These are phyloP conservation scores for Apophysomyces ossiformis DNA, from an alignment of 371 early-diverging fungal species.

Conservation along the genomic window DNA sequence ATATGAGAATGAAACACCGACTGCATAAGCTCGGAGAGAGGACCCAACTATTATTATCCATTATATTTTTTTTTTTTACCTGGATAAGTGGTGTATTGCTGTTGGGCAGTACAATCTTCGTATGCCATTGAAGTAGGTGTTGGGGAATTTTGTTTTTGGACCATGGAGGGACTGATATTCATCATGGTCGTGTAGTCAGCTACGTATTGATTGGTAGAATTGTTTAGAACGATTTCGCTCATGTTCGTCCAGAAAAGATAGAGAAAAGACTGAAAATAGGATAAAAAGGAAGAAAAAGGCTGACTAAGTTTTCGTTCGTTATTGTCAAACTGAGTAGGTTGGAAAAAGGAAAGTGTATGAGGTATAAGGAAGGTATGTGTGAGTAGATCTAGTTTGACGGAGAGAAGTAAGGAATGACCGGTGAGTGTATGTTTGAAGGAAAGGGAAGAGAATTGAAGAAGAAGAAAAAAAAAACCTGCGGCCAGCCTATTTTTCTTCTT, in stretches of 20 bases:
- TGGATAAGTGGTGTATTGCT: conserved; percentile 32
- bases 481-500: too few relatives aligned
- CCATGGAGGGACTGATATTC: conserved; percentile 39
- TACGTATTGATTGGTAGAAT: conserved; percentile 29
- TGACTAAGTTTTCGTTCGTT: background rate
- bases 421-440: too few relatives aligned
- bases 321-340: conserved; percentile 14
- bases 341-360: too few relatives aligned
- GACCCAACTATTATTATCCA: background rate
- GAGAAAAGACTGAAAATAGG: background rate
- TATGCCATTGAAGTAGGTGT: conserved; percentile 21
- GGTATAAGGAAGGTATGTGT: too few relatives aligned
- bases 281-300: conserved; percentile 15
- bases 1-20: conserved; percentile 10
- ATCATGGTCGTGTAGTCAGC: conserved; percentile 40
- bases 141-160: conserved; percentile 27
- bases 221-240: conserved; percentile 38
- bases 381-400: too few relatives aligned
- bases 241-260: conserved; percentile 11
- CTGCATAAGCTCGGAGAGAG: background rate
- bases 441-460: background rate
- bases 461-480: too few relatives aligned
- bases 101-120: conserved; percentile 26
- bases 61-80: conserved; percentile 21
- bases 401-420: too few relatives aligned